Conservation (phyloP, 2,329 filamentous ascomycete species). For the Lecanicillium sp. region DNA sequence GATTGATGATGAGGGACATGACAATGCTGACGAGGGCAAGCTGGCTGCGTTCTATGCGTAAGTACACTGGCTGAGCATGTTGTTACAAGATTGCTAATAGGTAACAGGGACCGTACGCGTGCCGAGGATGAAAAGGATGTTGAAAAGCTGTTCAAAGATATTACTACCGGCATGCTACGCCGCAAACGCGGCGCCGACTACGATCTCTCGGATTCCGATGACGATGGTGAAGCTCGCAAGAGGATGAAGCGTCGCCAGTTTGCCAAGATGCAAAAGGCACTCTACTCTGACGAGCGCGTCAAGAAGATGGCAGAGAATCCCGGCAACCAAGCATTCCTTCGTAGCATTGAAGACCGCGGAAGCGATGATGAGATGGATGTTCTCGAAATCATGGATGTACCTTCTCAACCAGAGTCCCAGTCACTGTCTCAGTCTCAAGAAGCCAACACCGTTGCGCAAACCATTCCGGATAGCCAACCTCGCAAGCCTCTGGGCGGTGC, state of each 20-base stretch:
- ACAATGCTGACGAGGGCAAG: conserved; percentile 71
- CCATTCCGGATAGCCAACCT: conserved; percentile 45
- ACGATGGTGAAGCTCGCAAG: conserved; percentile 68
- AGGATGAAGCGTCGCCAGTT: conserved; percentile 82
- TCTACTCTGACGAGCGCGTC: conserved; percentile 82
- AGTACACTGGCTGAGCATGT: conserved; percentile 30
- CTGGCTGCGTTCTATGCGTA: conserved; percentile 85
- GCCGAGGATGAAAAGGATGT: conserved; percentile 78
- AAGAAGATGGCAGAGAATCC: conserved; percentile 85
- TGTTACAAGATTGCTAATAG: conserved; percentile 9
- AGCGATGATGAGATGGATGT: conserved; percentile 72
- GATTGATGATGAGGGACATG: conserved; percentile 76
- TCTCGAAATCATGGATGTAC: conserved; percentile 39
- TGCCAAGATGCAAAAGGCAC: conserved; percentile 80
- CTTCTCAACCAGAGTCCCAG: conserved; percentile 26
- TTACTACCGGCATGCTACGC: conserved; percentile 80
- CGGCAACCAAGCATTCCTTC: conserved; percentile 83
- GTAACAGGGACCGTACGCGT: conserved; percentile 63
- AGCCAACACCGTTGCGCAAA: conserved; percentile 19
- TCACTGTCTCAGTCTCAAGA: conserved; percentile 23
- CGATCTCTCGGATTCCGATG: conserved; percentile 84
- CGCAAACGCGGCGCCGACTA: conserved; percentile 76
- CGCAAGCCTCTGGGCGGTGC: conserved; percentile 26
- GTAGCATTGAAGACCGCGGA: conserved; percentile 76
- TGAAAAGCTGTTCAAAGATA: conserved; percentile 85